Conservation (phyloP, 768 basidiomycete species). For the Pholiota microspora region DNA sequence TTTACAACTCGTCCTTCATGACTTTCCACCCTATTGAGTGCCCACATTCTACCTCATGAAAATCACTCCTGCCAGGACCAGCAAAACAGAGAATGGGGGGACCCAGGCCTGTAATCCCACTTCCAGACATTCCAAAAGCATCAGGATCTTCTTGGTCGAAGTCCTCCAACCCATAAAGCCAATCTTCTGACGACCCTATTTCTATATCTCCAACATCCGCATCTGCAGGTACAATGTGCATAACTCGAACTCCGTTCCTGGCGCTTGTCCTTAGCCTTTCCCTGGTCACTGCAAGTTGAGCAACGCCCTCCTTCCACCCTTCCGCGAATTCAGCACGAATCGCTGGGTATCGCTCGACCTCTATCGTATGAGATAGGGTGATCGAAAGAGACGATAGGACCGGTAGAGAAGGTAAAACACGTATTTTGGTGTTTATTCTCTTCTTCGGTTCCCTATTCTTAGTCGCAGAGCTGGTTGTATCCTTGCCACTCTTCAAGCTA, state of each 20-base stretch:
- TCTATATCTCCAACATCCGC: neutral
- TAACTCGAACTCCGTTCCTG: slow-evolving; percentile 40
- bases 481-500: too few species aligned
- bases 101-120: slow-evolving; percentile 2
- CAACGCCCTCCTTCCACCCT: slow-evolving; percentile 64
- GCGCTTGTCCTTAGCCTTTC: slow-evolving; percentile 45
- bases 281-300: slow-evolving; percentile 48
- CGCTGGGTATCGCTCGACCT: slow-evolving; percentile 32
- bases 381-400: slow-evolving; percentile 46
- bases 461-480: too few species aligned
- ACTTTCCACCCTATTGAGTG: slow-evolving; percentile 35
- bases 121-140: slow-evolving; percentile 24
- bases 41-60: slow-evolving; percentile 38
- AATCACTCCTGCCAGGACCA: slow-evolving; percentile 24
- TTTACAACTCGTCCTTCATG: slow-evolving; percentile 28
- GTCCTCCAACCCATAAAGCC: slow-evolving; percentile 35
- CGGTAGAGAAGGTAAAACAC: slow-evolving; percentile 56
- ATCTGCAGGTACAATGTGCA: slow-evolving; percentile 32
- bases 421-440: slow-evolving; percentile 35
- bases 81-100: slow-evolving; percentile 42
- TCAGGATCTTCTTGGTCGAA: slow-evolving; percentile 28
- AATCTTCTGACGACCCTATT: slow-evolving; percentile 21
- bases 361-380: slow-evolving; percentile 30
- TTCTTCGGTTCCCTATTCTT: neutral
- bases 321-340: slow-evolving; percentile 52